phyloP scores from a whole-genome alignment of 108 stramenopile species.

The Fistulifera pelliculosa region DNA sequence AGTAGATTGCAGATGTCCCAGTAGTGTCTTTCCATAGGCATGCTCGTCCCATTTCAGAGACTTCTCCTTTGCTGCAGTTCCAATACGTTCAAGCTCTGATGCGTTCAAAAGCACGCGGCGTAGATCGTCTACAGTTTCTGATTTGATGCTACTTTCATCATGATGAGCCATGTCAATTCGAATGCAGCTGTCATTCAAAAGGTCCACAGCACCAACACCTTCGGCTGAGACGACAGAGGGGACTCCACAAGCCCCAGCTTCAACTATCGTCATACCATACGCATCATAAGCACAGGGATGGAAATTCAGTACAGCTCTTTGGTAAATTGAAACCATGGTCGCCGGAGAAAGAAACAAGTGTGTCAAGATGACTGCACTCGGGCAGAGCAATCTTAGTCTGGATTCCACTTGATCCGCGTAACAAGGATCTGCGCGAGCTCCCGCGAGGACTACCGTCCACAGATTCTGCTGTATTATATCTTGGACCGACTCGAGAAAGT shows the following conservation, averaged over 20 bases:
- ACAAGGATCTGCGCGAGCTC: slow-evolving; percentile 27
- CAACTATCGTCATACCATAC: slow-evolving; percentile 53
- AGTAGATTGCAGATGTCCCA: not conserved
- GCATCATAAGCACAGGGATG: slow-evolving; percentile 53
- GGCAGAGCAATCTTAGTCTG: slow-evolving; percentile 6
- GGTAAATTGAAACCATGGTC: slow-evolving; percentile 29
- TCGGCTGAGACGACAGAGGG: slow-evolving; percentile 29
- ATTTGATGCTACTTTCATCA: not conserved
- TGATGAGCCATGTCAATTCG: slow-evolving; percentile 13
- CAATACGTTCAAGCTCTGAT: slow-evolving; percentile 5
- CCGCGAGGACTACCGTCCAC: slow-evolving; percentile 31
- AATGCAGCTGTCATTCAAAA: slow-evolving; percentile 16
- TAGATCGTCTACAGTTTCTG: not conserved
- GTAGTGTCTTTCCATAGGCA: slow-evolving; percentile 10
- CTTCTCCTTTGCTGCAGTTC: slow-evolving; percentile 12
- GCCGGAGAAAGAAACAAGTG: slow-evolving; percentile 30
- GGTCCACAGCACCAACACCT: slow-evolving; percentile 22
- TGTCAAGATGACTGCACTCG: slow-evolving; percentile 9
- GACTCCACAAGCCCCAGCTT: slow-evolving; percentile 43
- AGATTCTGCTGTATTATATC: slow-evolving; percentile 11
- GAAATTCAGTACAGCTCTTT: slow-evolving; percentile 31
- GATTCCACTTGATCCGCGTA: slow-evolving; percentile 26
- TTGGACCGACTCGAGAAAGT: slow-evolving; percentile 17
- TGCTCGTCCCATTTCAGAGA: slow-evolving; percentile 33
- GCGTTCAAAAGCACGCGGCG: not conserved